Conservation (phyloP, 257 asterid genomes). For the Penstemon eatonii region DNA sequence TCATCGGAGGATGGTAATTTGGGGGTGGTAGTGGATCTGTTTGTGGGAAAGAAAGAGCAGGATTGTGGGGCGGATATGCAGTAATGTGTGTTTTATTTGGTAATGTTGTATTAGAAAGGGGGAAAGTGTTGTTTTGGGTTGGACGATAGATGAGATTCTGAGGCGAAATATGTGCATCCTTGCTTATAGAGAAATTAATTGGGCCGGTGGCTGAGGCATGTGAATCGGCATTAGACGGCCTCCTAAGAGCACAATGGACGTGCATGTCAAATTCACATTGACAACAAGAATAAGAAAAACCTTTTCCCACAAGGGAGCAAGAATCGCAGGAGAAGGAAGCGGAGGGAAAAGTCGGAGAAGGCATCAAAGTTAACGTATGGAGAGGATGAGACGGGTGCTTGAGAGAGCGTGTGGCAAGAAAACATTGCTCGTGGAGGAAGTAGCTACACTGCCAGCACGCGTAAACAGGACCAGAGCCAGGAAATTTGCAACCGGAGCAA, state of each 20-base stretch:
- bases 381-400: constrained; percentile 51
- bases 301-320: constrained; percentile 49
- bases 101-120: not conserved
- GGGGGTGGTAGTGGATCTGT: constrained; percentile 2
- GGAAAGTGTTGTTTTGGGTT: not conserved
- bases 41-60: not conserved
- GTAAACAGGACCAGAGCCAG: constrained; percentile 41
- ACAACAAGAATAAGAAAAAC: constrained; percentile 55
- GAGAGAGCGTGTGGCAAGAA: constrained; percentile 51
- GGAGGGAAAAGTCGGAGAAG: constrained; percentile 59
- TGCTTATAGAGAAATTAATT: not conserved
- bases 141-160: constrained; percentile 7
- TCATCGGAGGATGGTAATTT: too few species aligned
- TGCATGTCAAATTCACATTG: constrained; percentile 74
- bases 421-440: constrained; percentile 63
- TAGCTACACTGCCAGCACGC: constrained; percentile 63
- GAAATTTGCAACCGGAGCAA: constrained; percentile 58
- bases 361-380: constrained; percentile 56
- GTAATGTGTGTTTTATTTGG: constrained; percentile 3
- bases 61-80: not conserved
- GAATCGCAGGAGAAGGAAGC: constrained; percentile 53
- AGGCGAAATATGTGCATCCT: constrained; percentile 9
- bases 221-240: constrained; percentile 2
- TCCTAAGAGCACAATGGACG: constrained; percentile 52
- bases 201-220: constrained; percentile 21